Evolutionary conservation across 2,329 filamentous ascomycete genomes (phyloP).

Genomic region (Ophiocordyceps australis): DNA sequence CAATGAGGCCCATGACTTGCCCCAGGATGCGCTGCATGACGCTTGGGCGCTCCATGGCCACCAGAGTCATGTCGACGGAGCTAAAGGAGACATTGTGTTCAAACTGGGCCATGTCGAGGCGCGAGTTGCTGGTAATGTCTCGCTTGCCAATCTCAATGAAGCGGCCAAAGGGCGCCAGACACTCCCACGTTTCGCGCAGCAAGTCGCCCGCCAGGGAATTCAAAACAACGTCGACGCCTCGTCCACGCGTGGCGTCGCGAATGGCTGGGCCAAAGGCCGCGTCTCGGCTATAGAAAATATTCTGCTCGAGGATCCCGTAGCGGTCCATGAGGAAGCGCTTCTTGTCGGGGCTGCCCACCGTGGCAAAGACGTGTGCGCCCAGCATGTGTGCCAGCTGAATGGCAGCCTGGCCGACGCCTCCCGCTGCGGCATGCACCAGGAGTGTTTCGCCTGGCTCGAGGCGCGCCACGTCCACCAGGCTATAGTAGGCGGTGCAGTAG

Average conservation of each 20-base stretch:
- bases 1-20: constrained; percentile 16
- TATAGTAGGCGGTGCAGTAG: constrained; percentile 21
- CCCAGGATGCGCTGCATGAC: constrained; percentile 18
- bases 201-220: constrained; percentile 24
- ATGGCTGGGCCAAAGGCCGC: constrained; percentile 6
- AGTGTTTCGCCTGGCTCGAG: constrained; percentile 18
- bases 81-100: constrained; percentile 26
- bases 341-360: constrained; percentile 17
- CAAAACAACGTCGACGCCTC: constrained; percentile 54
- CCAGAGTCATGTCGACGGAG: constrained; percentile 23
- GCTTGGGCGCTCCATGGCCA: constrained; percentile 22
- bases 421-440: constrained; percentile 19
- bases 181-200: constrained; percentile 21
- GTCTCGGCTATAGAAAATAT: constrained; percentile 10
- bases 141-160: constrained; percentile 25
- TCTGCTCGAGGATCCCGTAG: constrained; percentile 16
- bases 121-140: constrained; percentile 18
- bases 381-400: constrained; percentile 17
- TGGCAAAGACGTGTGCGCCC: constrained; percentile 22
- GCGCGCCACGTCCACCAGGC: constrained; percentile 17
- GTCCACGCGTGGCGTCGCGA: constrained; percentile 15
- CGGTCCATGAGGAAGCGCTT: constrained; percentile 16
- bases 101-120: constrained; percentile 29
- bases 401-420: constrained; percentile 19
- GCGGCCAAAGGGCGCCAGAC: constrained; percentile 22